Evolutionary conservation across 352 stramenopile genomes (phyloP).

Genomic region (Phytophthora melonis): DNA sequence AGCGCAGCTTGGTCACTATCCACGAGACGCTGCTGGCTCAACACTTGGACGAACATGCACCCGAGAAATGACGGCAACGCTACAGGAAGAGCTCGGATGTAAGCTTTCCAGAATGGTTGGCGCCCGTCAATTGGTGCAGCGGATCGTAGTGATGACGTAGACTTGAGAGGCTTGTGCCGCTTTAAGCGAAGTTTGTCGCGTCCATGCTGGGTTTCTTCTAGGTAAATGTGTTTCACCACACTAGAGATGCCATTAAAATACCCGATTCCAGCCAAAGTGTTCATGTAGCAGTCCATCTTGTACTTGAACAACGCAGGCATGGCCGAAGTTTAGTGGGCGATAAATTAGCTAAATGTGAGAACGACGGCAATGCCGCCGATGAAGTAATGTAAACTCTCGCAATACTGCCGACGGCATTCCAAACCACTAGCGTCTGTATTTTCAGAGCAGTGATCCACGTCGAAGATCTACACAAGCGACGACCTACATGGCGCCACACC

Average conservation of each 20-base stretch:
- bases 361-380: not conserved
- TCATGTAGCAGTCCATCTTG: not conserved
- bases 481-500: not conserved
- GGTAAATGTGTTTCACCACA: not conserved
- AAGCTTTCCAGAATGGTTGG: constrained; percentile 9
- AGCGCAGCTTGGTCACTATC: not conserved
- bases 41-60: constrained; percentile 19
- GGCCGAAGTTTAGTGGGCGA: not conserved
- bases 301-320: not conserved
- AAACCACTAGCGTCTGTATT: not conserved
- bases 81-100: not conserved
- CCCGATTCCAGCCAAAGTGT: not conserved
- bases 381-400: not conserved
- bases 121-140: not conserved
- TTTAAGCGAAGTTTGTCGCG: not conserved
- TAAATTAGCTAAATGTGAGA: not conserved
- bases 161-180: not conserved
- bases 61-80: constrained; percentile 5
- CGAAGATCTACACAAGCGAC: not conserved
- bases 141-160: not conserved
- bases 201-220: not conserved
- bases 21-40: constrained; percentile 16
- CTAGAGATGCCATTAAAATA: not conserved
- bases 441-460: not conserved
- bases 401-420: not conserved